phyloP scores from a whole-genome alignment of 2,329 filamentous ascomycete species.

The Trichoderma simmonsii region DNA sequence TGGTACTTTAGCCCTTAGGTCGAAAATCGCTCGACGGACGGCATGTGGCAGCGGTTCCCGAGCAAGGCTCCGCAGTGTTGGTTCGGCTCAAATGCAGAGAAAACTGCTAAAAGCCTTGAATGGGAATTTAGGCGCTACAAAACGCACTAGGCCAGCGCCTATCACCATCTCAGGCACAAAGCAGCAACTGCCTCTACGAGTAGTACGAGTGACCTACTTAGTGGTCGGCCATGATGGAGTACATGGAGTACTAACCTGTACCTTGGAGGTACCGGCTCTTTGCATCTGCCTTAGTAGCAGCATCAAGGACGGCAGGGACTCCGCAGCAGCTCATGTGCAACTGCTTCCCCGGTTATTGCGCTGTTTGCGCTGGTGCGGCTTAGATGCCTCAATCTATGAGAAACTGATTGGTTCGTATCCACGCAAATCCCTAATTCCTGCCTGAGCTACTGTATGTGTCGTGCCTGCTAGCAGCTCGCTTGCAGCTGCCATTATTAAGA shows the following conservation, averaged over 20 bases:
- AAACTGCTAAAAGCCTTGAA: neutral
- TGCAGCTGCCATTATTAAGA: neutral
- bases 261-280: neutral
- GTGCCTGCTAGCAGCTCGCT: neutral
- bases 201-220: neutral
- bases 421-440: neutral
- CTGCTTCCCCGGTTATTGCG: neutral
- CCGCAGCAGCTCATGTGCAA: neutral
- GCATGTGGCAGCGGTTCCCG: slow-evolving; percentile 6
- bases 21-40: neutral
- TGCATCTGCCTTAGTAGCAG: neutral
- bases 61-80: neutral
- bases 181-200: neutral
- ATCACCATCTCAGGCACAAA: neutral
- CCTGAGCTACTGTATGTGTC: neutral
- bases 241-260: neutral
- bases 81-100: neutral
- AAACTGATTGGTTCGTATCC: neutral
- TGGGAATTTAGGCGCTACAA: neutral
- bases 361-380: neutral
- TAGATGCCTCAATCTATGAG: neutral
- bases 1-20: neutral
- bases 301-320: neutral
- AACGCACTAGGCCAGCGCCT: neutral
- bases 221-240: no score